Base-by-base conservation (phyloP, 2,329 filamentous ascomycete species). In the Rhynchosporium graminicola region DNA sequence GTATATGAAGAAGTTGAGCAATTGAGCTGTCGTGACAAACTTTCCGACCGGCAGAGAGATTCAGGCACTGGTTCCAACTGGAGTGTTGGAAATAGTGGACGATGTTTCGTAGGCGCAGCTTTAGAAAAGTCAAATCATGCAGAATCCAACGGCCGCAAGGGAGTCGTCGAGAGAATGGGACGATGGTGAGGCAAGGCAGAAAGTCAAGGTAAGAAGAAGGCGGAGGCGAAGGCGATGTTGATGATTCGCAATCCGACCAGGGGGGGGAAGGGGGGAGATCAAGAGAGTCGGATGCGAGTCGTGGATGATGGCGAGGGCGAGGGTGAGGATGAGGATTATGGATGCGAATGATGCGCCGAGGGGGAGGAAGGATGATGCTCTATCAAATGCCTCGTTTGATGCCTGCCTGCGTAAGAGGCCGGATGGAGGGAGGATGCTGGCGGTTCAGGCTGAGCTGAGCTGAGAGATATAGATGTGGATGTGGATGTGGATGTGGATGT, bases 11-110 rank as follows among this genome's bases (percentile, higher is more conserved):
- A 50, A 52, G 56, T 31, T 33, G 63, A 59, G 52, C 51, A 52
- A 48, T 31, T 33, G 63, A 59, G 52, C 51, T 47, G 55, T 59
- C 40, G 58, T 61, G 57, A 56, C 42, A 52, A 54, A 58, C 51
- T 65, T 63, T 63, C 65, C 63, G 63, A 54, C 63, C 62, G 58
- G 63, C 63, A 62, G 63, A 57, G 60, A 65, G 60, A 62, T 45
- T 42, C 56, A 43, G 50, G 52, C 50, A 33, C 57, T 28, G 57
- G 59, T 50, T 38, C 60, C 61, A 59, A 63, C 46, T 58, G 33
- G 33, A 36, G 33, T 36, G 33, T 5, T 20, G 33, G 9, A 36
- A 36, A 12, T 56, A 58, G 60, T 58, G 54, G 40, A 52, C 42
- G 58, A 28, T 45, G 56, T 58, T 46, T 61, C 15, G 52, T 55